These are phyloP conservation scores for Lasiosphaeria miniovina DNA, from an alignment of 495 filamentous ascomycete species.

Conservation along the genomic window DNA sequence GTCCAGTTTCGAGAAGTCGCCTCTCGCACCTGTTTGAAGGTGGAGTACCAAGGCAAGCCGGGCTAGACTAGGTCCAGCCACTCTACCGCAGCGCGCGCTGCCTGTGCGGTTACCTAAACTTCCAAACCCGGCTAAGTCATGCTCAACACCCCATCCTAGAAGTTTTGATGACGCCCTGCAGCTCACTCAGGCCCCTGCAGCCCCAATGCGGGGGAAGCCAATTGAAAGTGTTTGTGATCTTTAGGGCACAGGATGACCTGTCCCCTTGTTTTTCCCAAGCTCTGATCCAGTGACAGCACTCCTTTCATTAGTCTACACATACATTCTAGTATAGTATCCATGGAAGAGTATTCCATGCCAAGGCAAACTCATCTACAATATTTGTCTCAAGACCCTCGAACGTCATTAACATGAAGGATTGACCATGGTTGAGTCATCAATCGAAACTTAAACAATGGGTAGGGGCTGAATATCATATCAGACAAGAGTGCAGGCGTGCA, in stretches of 20 bases:
- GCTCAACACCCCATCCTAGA: conserved; percentile 1
- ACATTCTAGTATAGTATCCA: no score
- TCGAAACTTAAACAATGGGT: no score
- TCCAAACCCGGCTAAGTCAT: conserved; percentile 18
- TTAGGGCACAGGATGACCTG: background rate
- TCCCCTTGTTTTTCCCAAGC: no score
- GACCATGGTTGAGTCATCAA: no score
- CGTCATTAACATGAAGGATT: no score
- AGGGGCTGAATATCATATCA: no score
- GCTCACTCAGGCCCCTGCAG: background rate
- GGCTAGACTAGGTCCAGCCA: conserved; percentile 16
- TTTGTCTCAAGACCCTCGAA: no score
- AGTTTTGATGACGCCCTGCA: conserved; percentile 1
- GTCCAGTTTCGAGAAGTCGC: conserved; percentile 31
- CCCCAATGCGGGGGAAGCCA: conserved; percentile 21
- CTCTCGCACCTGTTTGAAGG: conserved; percentile 13
- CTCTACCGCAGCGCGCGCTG: background rate
- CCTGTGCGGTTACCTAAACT: background rate
- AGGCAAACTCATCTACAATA: no score
- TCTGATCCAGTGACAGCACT: no score
- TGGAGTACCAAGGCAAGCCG: background rate
- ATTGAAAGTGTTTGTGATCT: conserved; percentile 10
- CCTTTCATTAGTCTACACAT: no score
- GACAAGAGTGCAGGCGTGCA: no score
- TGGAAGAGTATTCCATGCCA: no score